Evolutionary conservation across 1,284 basidiomycete genomes (phyloP), one percentile per base, ranked within the genome.

Genomic region (Ganoderma sinense): DNA sequence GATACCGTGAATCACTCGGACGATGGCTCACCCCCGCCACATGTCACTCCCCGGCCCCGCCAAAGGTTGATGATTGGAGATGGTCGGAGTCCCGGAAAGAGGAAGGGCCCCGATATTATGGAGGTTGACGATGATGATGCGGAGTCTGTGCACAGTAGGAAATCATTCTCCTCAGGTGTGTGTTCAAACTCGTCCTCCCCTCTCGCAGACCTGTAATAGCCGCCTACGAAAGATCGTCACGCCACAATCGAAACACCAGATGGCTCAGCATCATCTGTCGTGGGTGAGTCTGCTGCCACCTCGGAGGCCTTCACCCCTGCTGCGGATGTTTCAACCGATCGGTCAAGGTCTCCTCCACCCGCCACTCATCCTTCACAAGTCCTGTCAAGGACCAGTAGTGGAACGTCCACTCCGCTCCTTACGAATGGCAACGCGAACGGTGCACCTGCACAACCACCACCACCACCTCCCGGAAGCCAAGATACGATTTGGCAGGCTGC

Each of bases 21-120:
- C 65, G 85, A 87, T 65, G 82, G 78, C n/a, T 80, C 65, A 71
- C 80, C 77, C 14, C 75, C 82, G 36, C 77, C 83, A 33, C 82
- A 82, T 58, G 85, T 89, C 3, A 83, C 91, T 23, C 86, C 87
- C 4, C 82, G 86, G 66, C 83, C 85, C 64, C 82, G 84, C 40
- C 83, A 87, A 71, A 82, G 91, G 62, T 79, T 95, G 55, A 84
- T 94, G 88, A 93, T 94, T 66, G 90, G 89, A 66, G 88, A 89
- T 73, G 86, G 84, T 60, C 74, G 76, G 39, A 36, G 51, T 4
- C 75, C 79, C 41, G 71, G 72, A 41, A 82, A 84, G 63, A 77
- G 78, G 26, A 83, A 82, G 64, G 79, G 77, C 45, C 81, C 84
- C 2, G 81, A 79, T 11, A 79, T 81, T 7, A 79, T 78, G 51